Evolutionary conservation across 352 stramenopile species (phyloP).

Genomic region (Phytophthora palmivora): DNA sequence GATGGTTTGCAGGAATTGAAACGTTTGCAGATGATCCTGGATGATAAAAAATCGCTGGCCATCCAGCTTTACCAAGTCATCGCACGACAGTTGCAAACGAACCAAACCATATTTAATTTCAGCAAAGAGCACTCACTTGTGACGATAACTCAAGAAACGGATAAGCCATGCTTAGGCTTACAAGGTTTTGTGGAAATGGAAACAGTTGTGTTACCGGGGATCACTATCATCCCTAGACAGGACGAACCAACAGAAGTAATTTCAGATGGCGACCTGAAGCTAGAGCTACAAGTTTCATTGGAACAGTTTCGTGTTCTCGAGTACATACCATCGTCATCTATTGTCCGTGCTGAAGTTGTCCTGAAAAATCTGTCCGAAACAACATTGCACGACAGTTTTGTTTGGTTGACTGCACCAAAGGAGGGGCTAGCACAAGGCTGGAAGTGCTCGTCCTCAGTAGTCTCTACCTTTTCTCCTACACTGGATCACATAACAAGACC

Average conservation of each 20-base stretch:
- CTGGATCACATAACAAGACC: not conserved
- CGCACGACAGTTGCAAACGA: conserved; percentile 29
- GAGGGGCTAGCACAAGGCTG: conserved; percentile 14
- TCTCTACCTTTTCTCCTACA: conserved; percentile 23
- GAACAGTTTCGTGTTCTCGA: conserved; percentile 41
- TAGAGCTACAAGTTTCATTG: conserved; percentile 34
- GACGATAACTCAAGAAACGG: conserved; percentile 7
- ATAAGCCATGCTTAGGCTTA: not conserved
- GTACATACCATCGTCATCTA: conserved; percentile 46
- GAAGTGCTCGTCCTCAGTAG: conserved; percentile 31
- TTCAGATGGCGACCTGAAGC: not conserved
- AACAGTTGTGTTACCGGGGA: conserved; percentile 27
- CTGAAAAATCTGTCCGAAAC: conserved; percentile 36
- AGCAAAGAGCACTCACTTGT: conserved; percentile 8
- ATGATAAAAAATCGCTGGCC: conserved; percentile 50
- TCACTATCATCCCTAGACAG: not conserved
- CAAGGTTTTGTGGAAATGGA: conserved; percentile 30
- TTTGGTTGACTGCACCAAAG: conserved; percentile 26
- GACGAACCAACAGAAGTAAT: conserved; percentile 2
- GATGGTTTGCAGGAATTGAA: conserved; percentile 44
- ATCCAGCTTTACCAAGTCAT: conserved; percentile 47
- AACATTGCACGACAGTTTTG: conserved; percentile 34
- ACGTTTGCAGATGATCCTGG: conserved; percentile 47
- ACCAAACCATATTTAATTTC: not conserved
- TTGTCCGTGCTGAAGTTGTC: conserved; percentile 40